Percentiles rank a stretch among this genome's conserved stretches.
These are phyloP conservation scores for Leccinum uliginosum DNA, from an alignment of 768 basidiomycete genomes.

Conservation along the genomic window DNA sequence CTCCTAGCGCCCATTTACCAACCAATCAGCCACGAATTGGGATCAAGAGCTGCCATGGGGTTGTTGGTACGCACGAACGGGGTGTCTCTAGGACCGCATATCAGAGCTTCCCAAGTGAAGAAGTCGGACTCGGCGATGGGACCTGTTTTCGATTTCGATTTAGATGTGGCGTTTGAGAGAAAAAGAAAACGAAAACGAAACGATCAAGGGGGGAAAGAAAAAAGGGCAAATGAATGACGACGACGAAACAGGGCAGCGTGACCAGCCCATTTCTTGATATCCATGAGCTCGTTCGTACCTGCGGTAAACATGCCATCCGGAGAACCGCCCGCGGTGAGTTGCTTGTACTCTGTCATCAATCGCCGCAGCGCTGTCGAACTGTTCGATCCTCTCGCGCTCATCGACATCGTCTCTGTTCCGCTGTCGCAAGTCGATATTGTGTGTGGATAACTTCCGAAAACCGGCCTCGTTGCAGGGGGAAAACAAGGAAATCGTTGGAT, in stretches of 20 bases:
- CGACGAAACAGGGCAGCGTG: neutral
- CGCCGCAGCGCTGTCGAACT: slow-evolving; percentile 75
- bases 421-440: neutral
- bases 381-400: slow-evolving; percentile 51
- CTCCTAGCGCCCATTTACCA: slow-evolving; percentile 48
- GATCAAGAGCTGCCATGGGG: neutral
- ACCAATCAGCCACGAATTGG: neutral
- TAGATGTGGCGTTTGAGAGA: neutral
- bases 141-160: slow-evolving; percentile 41
- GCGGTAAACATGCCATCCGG: slow-evolving; percentile 98
- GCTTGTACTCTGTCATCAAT: slow-evolving; percentile 92
- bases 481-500: neutral
- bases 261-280: too few relatives aligned
- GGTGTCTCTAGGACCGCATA: slow-evolving; percentile 90
- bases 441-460: neutral
- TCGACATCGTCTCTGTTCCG: slow-evolving; percentile 17
- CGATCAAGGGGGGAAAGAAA: neutral
- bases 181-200: too few relatives aligned
- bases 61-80: slow-evolving; percentile 65
- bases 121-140: slow-evolving; percentile 91
- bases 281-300: slow-evolving; percentile 42
- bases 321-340: slow-evolving; percentile 72
- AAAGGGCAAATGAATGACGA: neutral
- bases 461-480: neutral
- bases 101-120: slow-evolving; percentile 94